These are phyloP conservation scores for Cucurbita maxima DNA, from an alignment of 306 rosid species.

Conservation along the genomic window DNA sequence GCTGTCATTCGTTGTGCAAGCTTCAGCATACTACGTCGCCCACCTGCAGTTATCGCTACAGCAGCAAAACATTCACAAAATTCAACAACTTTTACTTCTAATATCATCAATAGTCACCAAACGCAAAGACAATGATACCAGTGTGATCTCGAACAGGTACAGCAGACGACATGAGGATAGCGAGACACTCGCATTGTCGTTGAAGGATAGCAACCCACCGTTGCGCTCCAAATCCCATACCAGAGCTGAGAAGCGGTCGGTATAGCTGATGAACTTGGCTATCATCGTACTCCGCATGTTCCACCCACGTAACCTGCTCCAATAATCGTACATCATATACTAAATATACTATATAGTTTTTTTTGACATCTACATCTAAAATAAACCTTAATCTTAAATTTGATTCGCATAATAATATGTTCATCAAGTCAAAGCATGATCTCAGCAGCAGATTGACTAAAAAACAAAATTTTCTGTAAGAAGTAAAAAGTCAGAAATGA, in stretches of 20 bases:
- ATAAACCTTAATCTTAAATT: not conserved
- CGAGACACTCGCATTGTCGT: constrained; percentile 86
- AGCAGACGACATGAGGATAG: constrained; percentile 76
- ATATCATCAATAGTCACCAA: not conserved
- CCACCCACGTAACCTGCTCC: constrained; percentile 93
- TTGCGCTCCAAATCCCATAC: constrained; percentile 80
- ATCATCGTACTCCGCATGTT: constrained; percentile 84
- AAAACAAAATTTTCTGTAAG: not conserved
- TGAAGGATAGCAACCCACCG: constrained; percentile 89
- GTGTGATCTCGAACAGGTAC: constrained; percentile 54
- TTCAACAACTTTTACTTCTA: not conserved
- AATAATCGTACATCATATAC: not conserved
- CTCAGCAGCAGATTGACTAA: not conserved
- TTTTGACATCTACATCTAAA: not conserved
- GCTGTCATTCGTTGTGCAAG: constrained; percentile 88
- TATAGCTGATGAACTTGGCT: constrained; percentile 72
- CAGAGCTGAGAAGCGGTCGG: constrained; percentile 58
- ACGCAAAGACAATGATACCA: constrained; percentile 6
- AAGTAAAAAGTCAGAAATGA: constrained; percentile 1
- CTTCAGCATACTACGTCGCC: constrained; percentile 89
- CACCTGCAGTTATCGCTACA: constrained; percentile 44
- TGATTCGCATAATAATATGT: not conserved
- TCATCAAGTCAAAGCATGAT: not conserved
- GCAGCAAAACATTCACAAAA: not conserved
- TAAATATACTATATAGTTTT: not conserved